Base-by-base conservation (phyloP, 108 stramenopile species). In the Nitzschia sp. region DNA sequence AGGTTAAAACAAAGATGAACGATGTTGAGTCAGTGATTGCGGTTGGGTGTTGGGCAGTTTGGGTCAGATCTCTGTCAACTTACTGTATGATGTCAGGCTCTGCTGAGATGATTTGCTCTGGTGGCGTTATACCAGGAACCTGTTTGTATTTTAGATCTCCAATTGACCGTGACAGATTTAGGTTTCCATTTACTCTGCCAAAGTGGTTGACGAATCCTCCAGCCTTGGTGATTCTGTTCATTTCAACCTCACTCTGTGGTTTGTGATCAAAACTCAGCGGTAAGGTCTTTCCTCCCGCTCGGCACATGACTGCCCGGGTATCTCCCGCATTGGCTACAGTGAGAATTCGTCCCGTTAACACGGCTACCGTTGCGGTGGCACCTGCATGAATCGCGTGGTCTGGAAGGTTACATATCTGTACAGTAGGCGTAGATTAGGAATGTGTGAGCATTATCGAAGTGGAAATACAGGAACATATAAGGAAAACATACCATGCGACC, bases 81-180 rank as follows among this genome's bases (percentile, higher is more conserved):
- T 78, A 86, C 75, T 88, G 78, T 29, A 82, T 45, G 45, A 99
- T 81, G 58, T 99, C 97, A 17, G 97, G 98, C 73, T 91, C 91
- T 16, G 94, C 87, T 1, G 92, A 92, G 52, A 95, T 93, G 80
- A 96, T 94, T 80, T 97, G 94, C 19, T 85, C 85, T 13, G 82
- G 61, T 8, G 88, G 85, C 0, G 73, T 48, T 29, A 90, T 82
- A 2, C 81, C 85, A 6, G 89, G 86, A 56, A 90, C 87, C 73
- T 94, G 93, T 55, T 97, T 97, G 84, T 98, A 97, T 71, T 97
- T 97, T 48, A 98, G 63, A 76, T 99, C 98, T 25, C 98, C 98
- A 69, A 98, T 97, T 22, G 95, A 88, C 16, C 98, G 85, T 1
- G 95, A 93, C 25, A 99, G 73, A 38, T 96, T 97, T 34, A 99